phyloP scores from a whole-genome alignment of 352 stramenopile species.

The Globisporangium splendens region DNA sequence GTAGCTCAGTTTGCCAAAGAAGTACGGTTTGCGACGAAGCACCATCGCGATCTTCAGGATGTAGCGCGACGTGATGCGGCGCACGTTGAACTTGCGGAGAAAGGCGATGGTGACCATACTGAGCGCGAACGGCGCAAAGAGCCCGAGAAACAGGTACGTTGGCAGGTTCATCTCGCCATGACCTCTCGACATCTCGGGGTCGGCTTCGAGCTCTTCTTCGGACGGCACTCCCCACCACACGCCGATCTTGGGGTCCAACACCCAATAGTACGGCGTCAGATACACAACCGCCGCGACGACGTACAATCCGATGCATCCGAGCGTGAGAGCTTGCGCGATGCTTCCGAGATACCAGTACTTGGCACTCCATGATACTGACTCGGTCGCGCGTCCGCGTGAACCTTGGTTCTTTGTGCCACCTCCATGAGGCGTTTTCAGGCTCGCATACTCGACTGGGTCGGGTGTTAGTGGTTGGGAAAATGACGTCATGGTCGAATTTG shows the following conservation, averaged over 20 bases:
- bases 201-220: constrained; percentile 8
- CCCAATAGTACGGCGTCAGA: constrained; percentile 21
- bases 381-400: neutral
- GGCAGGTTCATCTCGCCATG: constrained; percentile 21
- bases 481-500: neutral
- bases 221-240: constrained; percentile 22
- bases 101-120: neutral
- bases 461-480: neutral
- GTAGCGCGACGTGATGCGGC: constrained; percentile 17
- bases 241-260: constrained; percentile 14
- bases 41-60: constrained; percentile 11
- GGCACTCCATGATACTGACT: neutral
- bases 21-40: constrained; percentile 18
- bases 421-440: neutral
- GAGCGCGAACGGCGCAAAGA: constrained; percentile 14
- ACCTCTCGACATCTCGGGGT: constrained; percentile 6
- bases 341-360: constrained; percentile 18
- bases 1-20: constrained; percentile 8
- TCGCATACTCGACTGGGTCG: neutral
- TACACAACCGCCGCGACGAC: constrained; percentile 10
- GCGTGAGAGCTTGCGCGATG: constrained; percentile 11
- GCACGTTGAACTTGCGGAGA: constrained; percentile 17
- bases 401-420: neutral
- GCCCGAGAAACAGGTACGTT: constrained; percentile 18
- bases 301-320: constrained; percentile 13